Conservation (phyloP, 768 basidiomycete species). For the Clathrus columnatus region DNA sequence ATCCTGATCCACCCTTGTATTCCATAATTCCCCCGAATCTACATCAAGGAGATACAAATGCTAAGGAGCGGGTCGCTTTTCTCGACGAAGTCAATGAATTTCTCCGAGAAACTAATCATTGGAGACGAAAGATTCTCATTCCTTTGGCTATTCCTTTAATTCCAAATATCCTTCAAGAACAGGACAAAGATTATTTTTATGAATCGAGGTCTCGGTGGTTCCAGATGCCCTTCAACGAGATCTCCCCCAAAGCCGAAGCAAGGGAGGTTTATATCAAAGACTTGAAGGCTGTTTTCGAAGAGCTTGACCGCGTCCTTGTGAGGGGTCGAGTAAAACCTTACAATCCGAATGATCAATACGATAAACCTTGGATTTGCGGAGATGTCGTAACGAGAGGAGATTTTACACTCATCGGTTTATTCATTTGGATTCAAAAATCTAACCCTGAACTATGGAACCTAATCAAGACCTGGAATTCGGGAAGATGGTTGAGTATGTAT, state of each 20-base stretch:
- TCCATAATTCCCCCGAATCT: background rate
- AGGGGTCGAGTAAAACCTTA: background rate
- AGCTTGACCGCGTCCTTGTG: background rate
- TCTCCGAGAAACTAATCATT: background rate
- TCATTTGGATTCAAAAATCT: background rate
- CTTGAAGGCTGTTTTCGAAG: background rate
- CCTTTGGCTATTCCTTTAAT: background rate
- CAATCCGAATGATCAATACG: background rate
- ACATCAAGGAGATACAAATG: background rate
- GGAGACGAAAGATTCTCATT: background rate
- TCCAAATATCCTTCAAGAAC: background rate
- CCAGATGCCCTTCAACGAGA: background rate
- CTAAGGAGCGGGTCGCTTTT: background rate
- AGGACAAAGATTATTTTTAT: background rate
- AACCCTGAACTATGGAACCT: background rate
- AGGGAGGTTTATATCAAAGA: background rate
- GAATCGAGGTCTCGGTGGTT: background rate
- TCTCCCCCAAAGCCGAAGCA: background rate
- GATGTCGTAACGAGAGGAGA: background rate
- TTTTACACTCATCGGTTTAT: background rate
- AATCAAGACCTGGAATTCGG: background rate
- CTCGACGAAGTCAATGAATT: background rate
- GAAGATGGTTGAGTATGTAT: background rate
- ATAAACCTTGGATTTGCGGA: background rate
- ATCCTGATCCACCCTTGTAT: background rate